Evolutionary conservation across 139 green algal genomes (phyloP), one percentile per base, ranked within the genome.

Genomic region (Volvox reticuliferus): DNA sequence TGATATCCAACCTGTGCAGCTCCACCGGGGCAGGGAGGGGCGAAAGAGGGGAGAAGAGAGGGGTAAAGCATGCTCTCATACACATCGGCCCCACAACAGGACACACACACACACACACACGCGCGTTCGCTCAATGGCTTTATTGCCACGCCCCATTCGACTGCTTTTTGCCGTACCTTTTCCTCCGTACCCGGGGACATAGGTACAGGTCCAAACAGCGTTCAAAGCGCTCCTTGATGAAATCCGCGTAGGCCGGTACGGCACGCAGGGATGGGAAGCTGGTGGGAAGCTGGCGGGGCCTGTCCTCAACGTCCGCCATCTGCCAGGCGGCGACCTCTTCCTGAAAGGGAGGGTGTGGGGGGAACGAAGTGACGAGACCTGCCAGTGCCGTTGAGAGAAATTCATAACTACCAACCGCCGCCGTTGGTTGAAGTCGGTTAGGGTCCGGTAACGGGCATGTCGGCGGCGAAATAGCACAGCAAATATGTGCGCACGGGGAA

Each of bases 131-230:
- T 55, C 44, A 55, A 5, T 55, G 5, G 44, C 44, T 14, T 55
- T 55, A 55, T 9, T 73, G 2, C 65, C 12, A 28, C 65, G 65
- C 65, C 65, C 12, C 12, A 24, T 28, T 73, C 44, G 44, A 5
- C 44, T 55, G 9, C 12, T 12, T 28, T 73, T 73, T 36, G n/a
- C 18, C 86, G 18, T 44, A 90, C 86, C 86, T 26, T 24, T 90
- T 90, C 44, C 86, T 67, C 36, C 87, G 79, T 33, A 95, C 89
- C 61, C 98, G 94, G 13, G 98, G 98, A 95, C 98, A 99, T 44
- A 99, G 94, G 94, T 99, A 99, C 13, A 99, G 96, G 93, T 99
- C 98, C 89, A 99, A 94, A 95, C 98, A 99, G 79, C 98, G 97
- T 95, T 99, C 98, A 90, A 99, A 99, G 30, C 96, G 94, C 92